Evolutionary conservation across 75 land plant species (phyloP).

Genomic region (Selaginella tamariscina): DNA sequence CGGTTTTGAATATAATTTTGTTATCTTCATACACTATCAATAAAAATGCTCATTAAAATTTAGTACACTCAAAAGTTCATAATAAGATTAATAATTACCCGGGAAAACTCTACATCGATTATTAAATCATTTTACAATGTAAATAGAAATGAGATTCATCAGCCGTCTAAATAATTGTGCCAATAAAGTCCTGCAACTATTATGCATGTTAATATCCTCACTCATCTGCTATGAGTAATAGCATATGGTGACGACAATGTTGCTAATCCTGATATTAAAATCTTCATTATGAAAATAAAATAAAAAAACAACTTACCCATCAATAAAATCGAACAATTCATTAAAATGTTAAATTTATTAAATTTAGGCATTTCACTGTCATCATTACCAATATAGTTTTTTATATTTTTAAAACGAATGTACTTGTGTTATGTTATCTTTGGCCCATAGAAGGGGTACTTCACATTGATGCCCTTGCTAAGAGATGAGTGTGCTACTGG

Average conservation of each 20-base stretch:
- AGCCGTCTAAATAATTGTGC: no score
- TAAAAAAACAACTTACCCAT: background rate
- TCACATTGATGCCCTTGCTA: background rate
- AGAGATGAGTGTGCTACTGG: conserved; percentile 1
- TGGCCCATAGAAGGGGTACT: background rate
- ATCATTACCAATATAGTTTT: background rate
- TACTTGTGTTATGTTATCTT: no score
- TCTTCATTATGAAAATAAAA: background rate
- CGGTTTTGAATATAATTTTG: no score
- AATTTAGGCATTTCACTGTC: background rate
- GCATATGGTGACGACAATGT: background rate
- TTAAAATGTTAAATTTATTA: background rate
- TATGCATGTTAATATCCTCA: background rate
- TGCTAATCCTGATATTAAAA: conserved; percentile 2
- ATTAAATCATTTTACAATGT: no score
- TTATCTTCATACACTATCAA: no score
- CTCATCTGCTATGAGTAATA: background rate
- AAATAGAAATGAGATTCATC: no score
- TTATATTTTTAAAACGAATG: background rate
- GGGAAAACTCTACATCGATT: no score
- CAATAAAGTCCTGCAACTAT: background rate
- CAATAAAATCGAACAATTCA: background rate
- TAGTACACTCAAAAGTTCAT: no score
- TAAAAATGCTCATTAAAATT: no score
- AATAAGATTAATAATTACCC: no score